Conservation (phyloP, 2,329 filamentous ascomycete species). For the Venturia effusa region DNA sequence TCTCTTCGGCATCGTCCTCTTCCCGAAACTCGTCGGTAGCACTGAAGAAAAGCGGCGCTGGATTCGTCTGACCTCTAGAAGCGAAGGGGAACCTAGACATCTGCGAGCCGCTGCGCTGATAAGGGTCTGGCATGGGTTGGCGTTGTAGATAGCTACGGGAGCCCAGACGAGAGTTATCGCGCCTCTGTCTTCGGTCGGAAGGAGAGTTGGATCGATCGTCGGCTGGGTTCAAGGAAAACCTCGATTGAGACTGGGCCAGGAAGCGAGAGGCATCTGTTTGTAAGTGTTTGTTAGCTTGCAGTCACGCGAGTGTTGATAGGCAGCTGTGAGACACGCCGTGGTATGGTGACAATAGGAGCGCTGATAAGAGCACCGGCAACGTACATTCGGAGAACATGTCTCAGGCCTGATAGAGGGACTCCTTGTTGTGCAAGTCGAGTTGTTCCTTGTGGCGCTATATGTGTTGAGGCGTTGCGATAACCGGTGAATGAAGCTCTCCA, state of each 20-base stretch:
- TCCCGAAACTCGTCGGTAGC: constrained; percentile 83
- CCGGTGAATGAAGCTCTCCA: background rate
- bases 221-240: constrained; percentile 40
- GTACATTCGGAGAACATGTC: constrained; percentile 84
- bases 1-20: constrained; percentile 85
- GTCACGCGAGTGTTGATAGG: constrained; percentile 28
- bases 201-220: constrained; percentile 1
- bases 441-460: background rate
- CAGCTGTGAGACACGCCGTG: constrained; percentile 19
- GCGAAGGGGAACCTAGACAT: constrained; percentile 69
- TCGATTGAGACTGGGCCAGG: constrained; percentile 90
- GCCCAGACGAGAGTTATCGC: constrained; percentile 5
- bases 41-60: constrained; percentile 75
- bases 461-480: background rate
- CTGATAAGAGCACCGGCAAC: constrained; percentile 25
- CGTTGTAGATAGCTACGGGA: constrained; percentile 41
- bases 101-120: constrained; percentile 59
- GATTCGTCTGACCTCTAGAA: constrained; percentile 45
- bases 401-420: background rate
- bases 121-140: constrained; percentile 50
- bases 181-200: background rate
- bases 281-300: constrained; percentile 22
- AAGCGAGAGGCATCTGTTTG: constrained; percentile 84
- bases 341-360: constrained; percentile 10
- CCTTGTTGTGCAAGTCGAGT: background rate